Evolutionary conservation across 2,329 filamentous ascomycete species (phyloP).

Genomic region (Beauveria scarabaeidicola): DNA sequence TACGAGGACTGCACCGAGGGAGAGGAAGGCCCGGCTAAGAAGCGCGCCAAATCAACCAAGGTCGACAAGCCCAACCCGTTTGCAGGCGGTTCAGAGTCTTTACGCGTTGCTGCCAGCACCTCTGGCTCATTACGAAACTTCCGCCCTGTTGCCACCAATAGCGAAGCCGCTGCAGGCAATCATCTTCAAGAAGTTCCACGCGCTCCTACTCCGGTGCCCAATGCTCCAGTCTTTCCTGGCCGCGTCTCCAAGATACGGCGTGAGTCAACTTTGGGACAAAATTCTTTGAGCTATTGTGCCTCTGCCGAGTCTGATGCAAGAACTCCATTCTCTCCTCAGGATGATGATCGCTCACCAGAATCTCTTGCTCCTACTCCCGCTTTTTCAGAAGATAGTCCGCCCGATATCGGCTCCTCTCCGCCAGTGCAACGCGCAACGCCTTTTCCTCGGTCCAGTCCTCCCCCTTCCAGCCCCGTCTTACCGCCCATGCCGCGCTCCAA

Average conservation of each 20-base stretch:
- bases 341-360: conserved; percentile 47
- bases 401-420: conserved; percentile 82
- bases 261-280: conserved; percentile 49
- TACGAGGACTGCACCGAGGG: conserved; percentile 59
- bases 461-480: conserved; percentile 72
- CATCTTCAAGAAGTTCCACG: conserved; percentile 66
- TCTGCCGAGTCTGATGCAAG: conserved; percentile 27
- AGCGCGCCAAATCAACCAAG: conserved; percentile 70
- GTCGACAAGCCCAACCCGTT: conserved; percentile 65
- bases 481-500: conserved; percentile 54
- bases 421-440: conserved; percentile 60
- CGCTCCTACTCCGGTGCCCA: conserved; percentile 68
- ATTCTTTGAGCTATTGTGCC: conserved; percentile 41
- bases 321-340: conserved; percentile 35
- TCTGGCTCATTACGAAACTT: conserved; percentile 80
- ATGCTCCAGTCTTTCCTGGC: conserved; percentile 29
- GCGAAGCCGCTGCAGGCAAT: conserved; percentile 32
- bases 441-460: conserved; percentile 51
- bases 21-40: conserved; percentile 49
- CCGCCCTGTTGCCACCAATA: conserved; percentile 56
- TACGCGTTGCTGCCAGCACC: conserved; percentile 85
- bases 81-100: conserved; percentile 64
- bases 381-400: conserved; percentile 59
- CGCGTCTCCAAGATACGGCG: conserved; percentile 41
- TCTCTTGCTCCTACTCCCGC: conserved; percentile 44